Base-by-base conservation (phyloP, 768 basidiomycete genomes). In the Trametes gibbosa region DNA sequence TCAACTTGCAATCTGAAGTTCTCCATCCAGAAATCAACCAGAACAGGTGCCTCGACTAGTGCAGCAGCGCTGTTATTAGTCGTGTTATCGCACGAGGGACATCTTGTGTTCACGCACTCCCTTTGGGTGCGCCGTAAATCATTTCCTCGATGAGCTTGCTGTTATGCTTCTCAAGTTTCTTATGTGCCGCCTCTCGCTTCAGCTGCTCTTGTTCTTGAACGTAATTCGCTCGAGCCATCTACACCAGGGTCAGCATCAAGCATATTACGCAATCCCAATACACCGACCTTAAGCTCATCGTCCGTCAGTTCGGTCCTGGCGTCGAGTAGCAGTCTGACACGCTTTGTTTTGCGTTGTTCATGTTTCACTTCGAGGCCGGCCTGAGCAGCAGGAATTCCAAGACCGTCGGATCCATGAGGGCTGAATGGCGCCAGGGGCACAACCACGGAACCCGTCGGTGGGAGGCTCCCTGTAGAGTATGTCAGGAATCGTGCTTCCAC, bases 281-380 rank as follows among this genome's bases (percentile, higher is more conserved):
- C 7, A 25, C 69, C 60, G 56, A 84, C 92, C 77, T 86, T 88
- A 43, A 94, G 75, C 72, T 94, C 90, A 3, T 89, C 86, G 58
- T 92, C 89, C 5, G 90, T 90, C 37, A 94, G 73, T 68, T 94
- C 92, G 5, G 85, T 94, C 59, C 89, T 79, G 5, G 79, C 73
- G 69, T 94, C 92, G 7, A 93, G 70, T 3, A 89, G 73, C 41
- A 86, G 68, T 45, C 85, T 78, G 10, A 80, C 64, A 2, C 76
- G 75, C 60, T 81, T 87, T 55, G 77, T 70, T 67, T 83, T 89
- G 65, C 55, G 67, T 39, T 50, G 56, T 5, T 27, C 41, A 24
- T 54, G 53, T 24, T 54, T 43, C 24, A 25, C 50, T 13, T 45
- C 53, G 9, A 25, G 46, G 3, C 29, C 24, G 3, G 23, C 52